Evolutionary conservation across 768 basidiomycete genomes (phyloP).

Genomic region (Exidia glandulosa): DNA sequence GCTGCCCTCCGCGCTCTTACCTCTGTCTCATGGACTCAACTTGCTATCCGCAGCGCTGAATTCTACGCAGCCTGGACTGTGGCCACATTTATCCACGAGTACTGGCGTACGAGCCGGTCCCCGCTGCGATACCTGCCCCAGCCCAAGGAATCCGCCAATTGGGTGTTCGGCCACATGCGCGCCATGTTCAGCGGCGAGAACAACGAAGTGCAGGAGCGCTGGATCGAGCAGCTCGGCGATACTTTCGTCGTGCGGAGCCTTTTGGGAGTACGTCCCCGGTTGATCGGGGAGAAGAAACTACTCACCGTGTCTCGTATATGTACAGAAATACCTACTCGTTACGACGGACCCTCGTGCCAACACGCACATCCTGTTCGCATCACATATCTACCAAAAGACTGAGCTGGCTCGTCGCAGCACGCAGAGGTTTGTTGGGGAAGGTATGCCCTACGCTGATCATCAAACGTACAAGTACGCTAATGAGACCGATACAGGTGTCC

Average conservation of each 20-base stretch:
- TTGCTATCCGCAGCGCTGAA: too few species aligned
- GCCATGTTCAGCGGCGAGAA: not conserved
- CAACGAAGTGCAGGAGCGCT: not conserved
- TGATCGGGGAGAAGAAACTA: not conserved
- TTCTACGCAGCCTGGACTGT: too few species aligned
- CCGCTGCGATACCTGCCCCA: too few species aligned
- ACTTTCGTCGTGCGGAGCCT: not conserved
- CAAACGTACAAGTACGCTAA: not conserved
- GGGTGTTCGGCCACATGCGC: not conserved
- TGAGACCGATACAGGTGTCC: not conserved
- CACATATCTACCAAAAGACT: not conserved
- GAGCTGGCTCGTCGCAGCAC: too few species aligned
- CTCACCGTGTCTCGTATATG: not conserved
- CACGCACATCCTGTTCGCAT: not conserved
- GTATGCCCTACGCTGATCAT: not conserved
- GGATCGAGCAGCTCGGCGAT: not conserved
- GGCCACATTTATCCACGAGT: too few species aligned
- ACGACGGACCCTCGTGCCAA: not conserved
- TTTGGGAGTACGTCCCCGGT: not conserved
- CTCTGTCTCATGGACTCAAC: too few species aligned
- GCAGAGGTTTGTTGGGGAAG: not conserved
- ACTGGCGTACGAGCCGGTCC: too few species aligned
- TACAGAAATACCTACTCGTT: not conserved
- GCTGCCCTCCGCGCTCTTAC: too few species aligned
- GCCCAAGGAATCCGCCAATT: too few species aligned